Base-by-base conservation (phyloP, 495 filamentous ascomycete species). In the Talaromyces borbonicus region DNA sequence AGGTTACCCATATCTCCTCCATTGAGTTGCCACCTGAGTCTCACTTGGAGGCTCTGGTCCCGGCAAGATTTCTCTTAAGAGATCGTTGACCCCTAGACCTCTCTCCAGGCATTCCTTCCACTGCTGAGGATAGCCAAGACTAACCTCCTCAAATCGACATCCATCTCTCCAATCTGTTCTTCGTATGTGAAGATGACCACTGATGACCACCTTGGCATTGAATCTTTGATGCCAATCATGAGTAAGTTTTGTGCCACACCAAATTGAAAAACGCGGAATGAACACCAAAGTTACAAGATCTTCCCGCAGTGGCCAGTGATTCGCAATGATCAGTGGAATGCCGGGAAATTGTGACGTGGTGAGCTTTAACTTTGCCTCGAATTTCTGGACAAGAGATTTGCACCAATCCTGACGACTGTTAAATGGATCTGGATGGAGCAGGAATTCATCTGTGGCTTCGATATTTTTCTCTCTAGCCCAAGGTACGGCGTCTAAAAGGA, bases 61-160 rank as follows among this genome's bases (percentile, higher is more conserved):
- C 0, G 43, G 43, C 20, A 46, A 46, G 11, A 46, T 35, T 31
- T 46, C 43, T 32, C 43, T 35, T 2, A 46, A 22, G 12, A 46
- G 27, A 16, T 46, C 43, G 24, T 46, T 46, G 3, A 46, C 43
- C 18, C 43, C 42, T n/a, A 46, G 14, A 18, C 30, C 30, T 31
- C 33, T 35, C 26, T 46, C 29, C 23, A 22, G 19, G 26, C 43
- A 46, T 15, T 46, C 27, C 31, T 46, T 46, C 43, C 43, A 46
- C 15, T 46, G 43, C 19, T 29, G 27, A 15, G 43, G 43, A 26
- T 46, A 46, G 16, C 43, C 43, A 26, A 46, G 43, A 23, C 43
- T 46, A 19, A 46, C 43, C n/a, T 46, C 43, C 30, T 46, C 43
- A 29, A 46, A 46, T 19, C 43, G 43, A 25, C 43, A 46, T 8